Percentiles rank a stretch among this genome's conserved stretches.
These are phyloP conservation scores for Fusarium tjaetaba DNA, from an alignment of 2,329 filamentous ascomycete genomes.

Conservation along the genomic window DNA sequence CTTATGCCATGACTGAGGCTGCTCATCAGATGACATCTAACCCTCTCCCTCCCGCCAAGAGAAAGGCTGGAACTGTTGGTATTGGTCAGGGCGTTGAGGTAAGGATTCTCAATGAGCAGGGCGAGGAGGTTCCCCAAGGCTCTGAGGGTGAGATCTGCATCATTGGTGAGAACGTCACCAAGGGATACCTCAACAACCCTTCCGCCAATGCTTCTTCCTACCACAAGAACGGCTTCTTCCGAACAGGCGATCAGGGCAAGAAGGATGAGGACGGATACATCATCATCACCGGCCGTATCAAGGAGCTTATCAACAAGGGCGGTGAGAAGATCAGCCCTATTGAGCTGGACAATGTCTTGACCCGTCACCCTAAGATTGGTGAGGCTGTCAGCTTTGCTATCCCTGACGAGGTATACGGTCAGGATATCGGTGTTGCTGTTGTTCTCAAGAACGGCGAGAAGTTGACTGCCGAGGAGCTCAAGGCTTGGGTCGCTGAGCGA, in stretches of 20 bases:
- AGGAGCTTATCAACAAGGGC: conserved; percentile 91
- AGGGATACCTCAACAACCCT: conserved; percentile 85
- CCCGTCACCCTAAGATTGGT: conserved; percentile 75
- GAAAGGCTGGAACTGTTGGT: conserved; percentile 84
- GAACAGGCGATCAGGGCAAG: conserved; percentile 87
- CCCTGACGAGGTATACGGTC: conserved; percentile 83
- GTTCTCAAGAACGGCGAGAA: conserved; percentile 74
- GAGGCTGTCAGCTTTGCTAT: conserved; percentile 88
- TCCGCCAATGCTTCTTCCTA: conserved; percentile 79
- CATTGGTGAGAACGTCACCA: conserved; percentile 82
- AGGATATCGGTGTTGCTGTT: conserved; percentile 81
- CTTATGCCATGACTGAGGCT: conserved; percentile 93
- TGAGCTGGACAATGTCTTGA: conserved; percentile 84
- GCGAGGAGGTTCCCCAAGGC: conserved; percentile 74
- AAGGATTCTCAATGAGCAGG: conserved; percentile 76
- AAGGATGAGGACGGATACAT: conserved; percentile 83
- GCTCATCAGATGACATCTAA: conserved; percentile 87
- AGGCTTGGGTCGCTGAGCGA: conserved; percentile 73
- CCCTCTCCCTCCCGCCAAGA: conserved; percentile 74
- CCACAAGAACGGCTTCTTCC: conserved; percentile 81
- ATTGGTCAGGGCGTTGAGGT: conserved; percentile 86
- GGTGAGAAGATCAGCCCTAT: conserved; percentile 92
- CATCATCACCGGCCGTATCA: conserved; percentile 89
- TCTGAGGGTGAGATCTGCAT: conserved; percentile 85
- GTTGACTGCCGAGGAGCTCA: conserved; percentile 69